Evolutionary conservation across 2,329 filamentous ascomycete genomes (phyloP), one percentile per base, ranked within the genome.

Genomic region (Aspergillus ibericus): DNA sequence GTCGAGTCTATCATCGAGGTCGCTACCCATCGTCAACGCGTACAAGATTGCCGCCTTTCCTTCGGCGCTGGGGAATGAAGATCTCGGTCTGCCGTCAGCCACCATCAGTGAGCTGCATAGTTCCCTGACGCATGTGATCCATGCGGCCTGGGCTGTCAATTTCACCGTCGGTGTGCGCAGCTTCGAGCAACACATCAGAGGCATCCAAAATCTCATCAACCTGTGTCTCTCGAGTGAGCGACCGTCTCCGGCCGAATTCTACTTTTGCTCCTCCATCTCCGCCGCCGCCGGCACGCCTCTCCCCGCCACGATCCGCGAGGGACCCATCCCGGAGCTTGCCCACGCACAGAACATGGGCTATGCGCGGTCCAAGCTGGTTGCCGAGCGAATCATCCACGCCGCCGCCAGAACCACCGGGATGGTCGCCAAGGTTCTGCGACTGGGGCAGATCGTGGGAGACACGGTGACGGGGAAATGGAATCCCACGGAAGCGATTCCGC

Each of bases 131-230:
- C 70, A 80, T 1, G 76, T 91, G 15, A 80, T 90, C 52, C 86
- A 88, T 67, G 77, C 85, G 3, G 86, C 86, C 13, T 89, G 86
- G 86, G 78, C 82, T 0, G 86, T 88, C 16, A 88, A 88, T 69
- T 88, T 89, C 73, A 82, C 80, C 16, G 75, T 86, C 38, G 80
- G 81, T 3, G 76, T 88, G 0, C 72, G 73, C 36, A 83, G 80
- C 54, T 89, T 88, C 63, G 79, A 80, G 50, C 77, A 84, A 55
- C 81, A 83, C 59, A 81, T 88, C 36, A 73, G 75, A 2, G 81
- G 79, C 29, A 72, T 84, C 12, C 73, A 73, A 12, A 81, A 85
- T 58, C 64, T 76, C 36, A 75, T 79, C 59, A 70, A 77, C 53
- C 66, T 79, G 27, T 78, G 75, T 46, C 68, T 79, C 0, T 67